Evolutionary conservation across 2,329 filamentous ascomycete species (phyloP).

Genomic region (Paraconiothyrium brasiliense): DNA sequence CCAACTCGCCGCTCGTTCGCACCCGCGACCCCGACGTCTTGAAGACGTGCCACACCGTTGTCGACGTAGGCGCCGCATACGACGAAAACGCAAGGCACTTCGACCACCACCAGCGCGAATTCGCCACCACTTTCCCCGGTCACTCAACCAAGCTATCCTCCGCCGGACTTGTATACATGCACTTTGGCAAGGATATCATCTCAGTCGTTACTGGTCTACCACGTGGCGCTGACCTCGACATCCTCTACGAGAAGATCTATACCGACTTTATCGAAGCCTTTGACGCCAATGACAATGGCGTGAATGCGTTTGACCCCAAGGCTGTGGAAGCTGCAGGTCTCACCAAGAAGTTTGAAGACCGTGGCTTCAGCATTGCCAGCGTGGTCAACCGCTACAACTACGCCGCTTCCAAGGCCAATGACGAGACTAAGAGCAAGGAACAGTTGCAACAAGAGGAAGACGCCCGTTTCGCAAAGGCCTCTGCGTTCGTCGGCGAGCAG

Average conservation of each 20-base stretch:
- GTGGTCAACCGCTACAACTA: slow-evolving; percentile 89
- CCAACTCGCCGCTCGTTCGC: slow-evolving; percentile 77
- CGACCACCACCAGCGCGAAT: slow-evolving; percentile 97
- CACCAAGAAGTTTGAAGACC: slow-evolving; percentile 83
- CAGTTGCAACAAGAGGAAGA: slow-evolving; percentile 78
- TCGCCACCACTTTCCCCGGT: slow-evolving; percentile 83
- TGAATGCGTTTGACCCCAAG: slow-evolving; percentile 80
- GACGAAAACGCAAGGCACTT: slow-evolving; percentile 79
- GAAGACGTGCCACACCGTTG: slow-evolving; percentile 87
- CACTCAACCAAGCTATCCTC: slow-evolving; percentile 90
- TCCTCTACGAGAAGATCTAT: slow-evolving; percentile 91
- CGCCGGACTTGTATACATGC: slow-evolving; percentile 93
- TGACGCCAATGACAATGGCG: slow-evolving; percentile 97
- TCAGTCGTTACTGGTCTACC: slow-evolving; percentile 69
- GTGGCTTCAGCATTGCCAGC: slow-evolving; percentile 84
- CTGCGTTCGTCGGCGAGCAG: slow-evolving; percentile 84
- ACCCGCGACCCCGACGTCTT: slow-evolving; percentile 85
- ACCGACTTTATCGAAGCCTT: slow-evolving; percentile 93
- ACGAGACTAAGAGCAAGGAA: slow-evolving; percentile 46
- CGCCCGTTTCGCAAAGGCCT: slow-evolving; percentile 78
- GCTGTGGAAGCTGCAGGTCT: slow-evolving; percentile 75
- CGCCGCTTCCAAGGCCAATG: slow-evolving; percentile 58
- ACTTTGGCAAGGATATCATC: slow-evolving; percentile 89
- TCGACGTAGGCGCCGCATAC: slow-evolving; percentile 97
- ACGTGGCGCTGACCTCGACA: slow-evolving; percentile 71